Percentiles rank a stretch among this genome's conserved stretches.
Evolutionary conservation across 371 early-diverging fungal species (phyloP).

Genomic region (Apophysomyces variabilis): DNA sequence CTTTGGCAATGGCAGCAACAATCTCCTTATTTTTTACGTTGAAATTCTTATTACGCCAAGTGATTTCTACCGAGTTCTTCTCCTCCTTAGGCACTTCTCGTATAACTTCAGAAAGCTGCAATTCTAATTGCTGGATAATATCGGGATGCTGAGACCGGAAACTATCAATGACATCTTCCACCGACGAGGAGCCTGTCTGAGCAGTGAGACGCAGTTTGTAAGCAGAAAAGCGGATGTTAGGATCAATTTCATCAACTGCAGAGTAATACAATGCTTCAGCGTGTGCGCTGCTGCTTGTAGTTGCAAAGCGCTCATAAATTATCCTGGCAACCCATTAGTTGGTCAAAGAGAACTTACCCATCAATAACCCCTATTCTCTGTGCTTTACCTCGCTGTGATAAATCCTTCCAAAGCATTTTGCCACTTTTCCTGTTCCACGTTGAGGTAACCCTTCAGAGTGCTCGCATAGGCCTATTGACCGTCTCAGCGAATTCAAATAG

Average conservation of each 20-base stretch:
- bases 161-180: conserved; percentile 55
- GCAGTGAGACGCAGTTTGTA: conserved; percentile 65
- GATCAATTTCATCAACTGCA: conserved; percentile 79
- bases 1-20: conserved; percentile 44
- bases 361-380: neutral
- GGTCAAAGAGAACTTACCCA: neutral
- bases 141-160: conserved; percentile 42
- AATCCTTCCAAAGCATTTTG: conserved; percentile 68
- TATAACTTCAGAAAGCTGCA: conserved; percentile 37
- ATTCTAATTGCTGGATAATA: conserved; percentile 46
- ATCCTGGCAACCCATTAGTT: conserved; percentile 30
- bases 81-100: neutral
- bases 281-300: conserved; percentile 48
- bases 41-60: conserved; percentile 52
- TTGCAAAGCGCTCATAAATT: conserved; percentile 72
- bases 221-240: conserved; percentile 82
- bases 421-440: conserved; percentile 76
- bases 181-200: neutral
- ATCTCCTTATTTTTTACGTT: conserved; percentile 44
- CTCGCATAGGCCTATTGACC: conserved; percentile 66
- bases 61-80: conserved; percentile 20
- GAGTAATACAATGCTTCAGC: conserved; percentile 70
- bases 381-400: conserved; percentile 48
- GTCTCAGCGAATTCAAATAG: neutral
- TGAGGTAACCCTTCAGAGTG: conserved; percentile 69